A percentile compares a stretch with the other conserved stretches of the same genome.
These are phyloP conservation scores for Alisma plantagoaquatica DNA, from an alignment of 106 monocot species.

Conservation along the genomic window DNA sequence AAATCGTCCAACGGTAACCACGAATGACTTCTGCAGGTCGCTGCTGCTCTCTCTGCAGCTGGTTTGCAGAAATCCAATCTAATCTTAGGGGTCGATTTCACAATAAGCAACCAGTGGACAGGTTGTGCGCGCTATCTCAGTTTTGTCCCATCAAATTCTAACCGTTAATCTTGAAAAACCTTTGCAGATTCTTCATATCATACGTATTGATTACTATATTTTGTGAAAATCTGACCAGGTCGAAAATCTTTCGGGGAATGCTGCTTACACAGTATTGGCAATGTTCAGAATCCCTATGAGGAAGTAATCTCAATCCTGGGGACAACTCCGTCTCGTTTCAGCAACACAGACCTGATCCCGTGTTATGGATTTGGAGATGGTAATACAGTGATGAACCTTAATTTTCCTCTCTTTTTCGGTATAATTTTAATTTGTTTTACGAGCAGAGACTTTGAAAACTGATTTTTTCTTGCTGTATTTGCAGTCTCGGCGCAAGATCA, in stretches of 20 bases:
- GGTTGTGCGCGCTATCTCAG: not conserved
- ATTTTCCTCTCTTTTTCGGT: constrained; percentile 2
- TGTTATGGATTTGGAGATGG: constrained; percentile 86
- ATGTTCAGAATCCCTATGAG: constrained; percentile 62
- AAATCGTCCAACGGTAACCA: too few species aligned
- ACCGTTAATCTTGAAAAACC: too few species aligned
- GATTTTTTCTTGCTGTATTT: not conserved
- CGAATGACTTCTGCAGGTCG: too few species aligned
- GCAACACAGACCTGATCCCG: constrained; percentile 70
- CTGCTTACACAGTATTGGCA: constrained; percentile 48
- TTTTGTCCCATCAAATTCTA: not conserved
- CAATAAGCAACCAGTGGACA: constrained; percentile 39
- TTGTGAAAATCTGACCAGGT: too few species aligned
- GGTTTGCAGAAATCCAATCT: constrained; percentile 62
- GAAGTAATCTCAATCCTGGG: constrained; percentile 77
- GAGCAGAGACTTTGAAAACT: not conserved
- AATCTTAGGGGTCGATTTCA: constrained; percentile 57
- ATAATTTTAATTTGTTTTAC: not conserved
- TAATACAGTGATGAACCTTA: too few species aligned
- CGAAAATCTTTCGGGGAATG: constrained; percentile 39
- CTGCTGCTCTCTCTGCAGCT: constrained; percentile 30
- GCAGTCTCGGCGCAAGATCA: constrained; percentile 60
- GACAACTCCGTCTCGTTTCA: constrained; percentile 48
- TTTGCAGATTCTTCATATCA: not conserved
- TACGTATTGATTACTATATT: constrained; percentile 9